Evolutionary conservation across 192 early-diverging fungal genomes (phyloP).

Genomic region (Coemansia sp.): DNA sequence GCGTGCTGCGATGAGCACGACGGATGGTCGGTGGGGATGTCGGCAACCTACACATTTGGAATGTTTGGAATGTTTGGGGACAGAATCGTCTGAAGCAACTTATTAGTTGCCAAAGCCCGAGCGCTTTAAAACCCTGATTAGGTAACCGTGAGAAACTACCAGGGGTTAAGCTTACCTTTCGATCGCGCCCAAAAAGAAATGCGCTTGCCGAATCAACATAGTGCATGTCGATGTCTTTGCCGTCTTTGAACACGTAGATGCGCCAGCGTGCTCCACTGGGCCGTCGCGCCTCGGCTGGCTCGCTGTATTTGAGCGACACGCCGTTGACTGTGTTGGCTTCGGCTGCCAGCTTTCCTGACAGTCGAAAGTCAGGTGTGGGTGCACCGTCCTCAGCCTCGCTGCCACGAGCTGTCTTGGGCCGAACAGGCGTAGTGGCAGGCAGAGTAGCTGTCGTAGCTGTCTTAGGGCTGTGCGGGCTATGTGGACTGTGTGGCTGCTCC

Average conservation of each 20-base stretch:
- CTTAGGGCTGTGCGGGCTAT: not conserved
- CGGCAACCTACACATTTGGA: slow-evolving; percentile 62
- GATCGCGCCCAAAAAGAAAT: slow-evolving; percentile 84
- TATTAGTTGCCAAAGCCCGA: too few relatives aligned
- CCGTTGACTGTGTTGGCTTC: slow-evolving; percentile 90
- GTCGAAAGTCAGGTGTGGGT: slow-evolving; percentile 72
- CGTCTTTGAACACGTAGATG: slow-evolving; percentile 93
- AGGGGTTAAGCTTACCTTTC: slow-evolving; percentile 50
- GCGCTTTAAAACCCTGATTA: not conserved
- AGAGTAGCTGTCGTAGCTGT: too few relatives aligned
- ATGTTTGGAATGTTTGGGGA: not conserved
- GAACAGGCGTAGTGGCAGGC: slow-evolving; percentile 3
- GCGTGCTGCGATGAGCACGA: slow-evolving; percentile 95
- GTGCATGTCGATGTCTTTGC: slow-evolving; percentile 82
- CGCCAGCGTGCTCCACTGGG: slow-evolving; percentile 68
- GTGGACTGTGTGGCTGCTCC: not conserved
- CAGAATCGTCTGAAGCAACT: not conserved
- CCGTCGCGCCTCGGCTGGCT: slow-evolving; percentile 86
- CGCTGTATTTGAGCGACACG: slow-evolving; percentile 85
- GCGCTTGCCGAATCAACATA: slow-evolving; percentile 84
- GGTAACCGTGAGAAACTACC: slow-evolving; percentile 2
- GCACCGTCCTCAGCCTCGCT: slow-evolving; percentile 12
- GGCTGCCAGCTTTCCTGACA: slow-evolving; percentile 84
- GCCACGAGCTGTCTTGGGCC: slow-evolving; percentile 15
- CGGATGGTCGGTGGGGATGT: slow-evolving; percentile 94